Percentiles rank a stretch among this genome's conserved stretches.
These are phyloP conservation scores for Fraxinus floribunda DNA, from an alignment of 305 asterid species.

Conservation along the genomic window DNA sequence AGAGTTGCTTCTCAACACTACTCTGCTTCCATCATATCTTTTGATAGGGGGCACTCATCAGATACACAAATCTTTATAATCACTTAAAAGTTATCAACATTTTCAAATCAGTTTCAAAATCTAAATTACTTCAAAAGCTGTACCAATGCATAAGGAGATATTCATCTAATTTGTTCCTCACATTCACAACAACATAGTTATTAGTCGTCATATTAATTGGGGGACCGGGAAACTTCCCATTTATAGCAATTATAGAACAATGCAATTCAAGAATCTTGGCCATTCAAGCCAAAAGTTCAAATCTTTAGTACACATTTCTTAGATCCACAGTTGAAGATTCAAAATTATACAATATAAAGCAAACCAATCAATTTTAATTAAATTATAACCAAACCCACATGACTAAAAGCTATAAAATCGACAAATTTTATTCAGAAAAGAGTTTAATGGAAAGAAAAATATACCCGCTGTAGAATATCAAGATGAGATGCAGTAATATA, in stretches of 20 bases:
- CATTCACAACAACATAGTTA: slow-evolving; percentile 75
- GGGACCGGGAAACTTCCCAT: slow-evolving; percentile 90
- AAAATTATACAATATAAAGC: too few relatives aligned
- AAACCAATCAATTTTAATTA: too few relatives aligned
- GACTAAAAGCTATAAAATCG: background rate
- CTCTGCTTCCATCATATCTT: too few relatives aligned
- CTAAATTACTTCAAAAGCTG: background rate
- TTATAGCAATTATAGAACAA: slow-evolving; percentile 50
- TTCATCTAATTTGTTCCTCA: slow-evolving; percentile 79
- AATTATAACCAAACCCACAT: too few relatives aligned
- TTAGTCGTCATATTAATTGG: slow-evolving; percentile 77
- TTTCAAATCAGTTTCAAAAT: background rate
- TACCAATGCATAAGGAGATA: slow-evolving; percentile 78
- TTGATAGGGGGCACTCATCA: too few relatives aligned
- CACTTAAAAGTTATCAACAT: slow-evolving; percentile 7
- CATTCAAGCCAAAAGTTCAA: slow-evolving; percentile 25
- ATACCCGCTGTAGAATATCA: slow-evolving; percentile 89
- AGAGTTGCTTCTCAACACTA: too few relatives aligned
- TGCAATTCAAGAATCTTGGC: slow-evolving; percentile 25
- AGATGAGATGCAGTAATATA: slow-evolving; percentile 96
- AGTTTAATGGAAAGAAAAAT: background rate
- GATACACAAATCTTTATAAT: slow-evolving; percentile 24
- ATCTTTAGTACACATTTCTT: slow-evolving; percentile 10
- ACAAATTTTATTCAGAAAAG: background rate
- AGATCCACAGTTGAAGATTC: slow-evolving; percentile 56